Evolutionary conservation across 345 rosid genomes (phyloP).

Genomic region (Reutealis trisperma): DNA sequence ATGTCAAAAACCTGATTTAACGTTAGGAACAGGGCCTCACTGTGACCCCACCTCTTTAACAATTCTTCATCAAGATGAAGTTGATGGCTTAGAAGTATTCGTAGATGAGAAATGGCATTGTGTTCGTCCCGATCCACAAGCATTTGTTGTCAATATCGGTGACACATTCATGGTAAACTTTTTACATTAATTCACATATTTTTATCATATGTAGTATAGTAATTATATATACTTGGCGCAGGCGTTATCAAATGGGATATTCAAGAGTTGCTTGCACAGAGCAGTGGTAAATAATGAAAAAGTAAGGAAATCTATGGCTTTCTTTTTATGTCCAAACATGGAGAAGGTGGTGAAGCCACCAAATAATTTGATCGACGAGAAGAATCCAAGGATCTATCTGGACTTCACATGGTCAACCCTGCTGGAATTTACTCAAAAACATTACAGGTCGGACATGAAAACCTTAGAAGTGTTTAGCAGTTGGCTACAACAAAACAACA

Average conservation of each 20-base stretch:
- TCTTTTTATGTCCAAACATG: slow-evolving; percentile 78
- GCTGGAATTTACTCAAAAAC: slow-evolving; percentile 76
- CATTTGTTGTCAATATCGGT: slow-evolving; percentile 92
- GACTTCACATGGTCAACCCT: slow-evolving; percentile 80
- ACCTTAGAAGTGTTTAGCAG: slow-evolving; percentile 61
- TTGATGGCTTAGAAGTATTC: slow-evolving; percentile 89
- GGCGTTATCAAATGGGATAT: slow-evolving; percentile 87
- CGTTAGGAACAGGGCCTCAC: slow-evolving; percentile 98
- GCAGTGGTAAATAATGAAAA: slow-evolving; percentile 80
- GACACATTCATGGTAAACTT: slow-evolving; percentile 89
- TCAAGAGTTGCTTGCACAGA: slow-evolving; percentile 92
- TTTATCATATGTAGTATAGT: no score
- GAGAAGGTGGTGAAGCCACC: slow-evolving; percentile 90
- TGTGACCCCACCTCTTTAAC: slow-evolving; percentile 98
- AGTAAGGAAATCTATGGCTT: slow-evolving; percentile 86
- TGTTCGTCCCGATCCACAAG: slow-evolving; percentile 59
- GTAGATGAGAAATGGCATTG: slow-evolving; percentile 79
- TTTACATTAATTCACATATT: no score
- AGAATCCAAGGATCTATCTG: slow-evolving; percentile 63
- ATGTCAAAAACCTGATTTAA: slow-evolving; percentile 85
- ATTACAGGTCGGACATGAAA: slow-evolving; percentile 86
- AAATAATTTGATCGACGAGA: slow-evolving; percentile 45
- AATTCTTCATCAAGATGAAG: slow-evolving; percentile 91
- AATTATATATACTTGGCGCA: slow-evolving; percentile 13
- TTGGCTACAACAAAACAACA: slow-evolving; percentile 49